Percentiles rank a stretch among this genome's conserved stretches.
phyloP scores from a whole-genome alignment of 306 rosid genomes.

The Quercus berberidifolia region DNA sequence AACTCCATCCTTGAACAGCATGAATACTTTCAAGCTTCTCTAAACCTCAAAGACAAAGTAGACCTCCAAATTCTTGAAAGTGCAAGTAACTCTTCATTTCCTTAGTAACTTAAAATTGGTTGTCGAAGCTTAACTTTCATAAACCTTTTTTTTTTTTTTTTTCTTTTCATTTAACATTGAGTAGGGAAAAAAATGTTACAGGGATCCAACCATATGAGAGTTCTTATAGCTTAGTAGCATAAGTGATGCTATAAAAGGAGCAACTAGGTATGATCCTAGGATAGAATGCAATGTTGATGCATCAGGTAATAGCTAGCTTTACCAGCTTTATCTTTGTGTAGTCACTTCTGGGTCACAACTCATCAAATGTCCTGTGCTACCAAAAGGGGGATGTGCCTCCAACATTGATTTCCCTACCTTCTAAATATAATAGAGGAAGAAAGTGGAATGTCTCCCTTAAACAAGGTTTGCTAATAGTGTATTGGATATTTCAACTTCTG shows the following conservation, averaged over 20 bases:
- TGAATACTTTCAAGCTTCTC: no score
- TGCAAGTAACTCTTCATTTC: constrained; percentile 9
- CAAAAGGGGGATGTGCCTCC: background rate
- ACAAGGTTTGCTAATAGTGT: no score
- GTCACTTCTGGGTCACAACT: no score
- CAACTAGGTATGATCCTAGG: constrained; percentile 31
- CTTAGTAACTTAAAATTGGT: background rate
- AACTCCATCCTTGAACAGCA: no score
- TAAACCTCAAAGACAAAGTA: background rate
- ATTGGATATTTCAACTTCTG: no score
- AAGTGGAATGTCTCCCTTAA: no score
- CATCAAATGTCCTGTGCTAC: no score
- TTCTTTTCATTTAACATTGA: no score
- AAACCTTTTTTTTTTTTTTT: background rate
- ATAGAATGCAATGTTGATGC: constrained; percentile 51
- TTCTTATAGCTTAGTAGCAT: constrained; percentile 30
- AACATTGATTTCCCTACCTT: constrained; percentile 50
- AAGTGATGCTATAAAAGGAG: background rate
- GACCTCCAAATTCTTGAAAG: constrained; percentile 20
- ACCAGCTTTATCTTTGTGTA: constrained; percentile 31
- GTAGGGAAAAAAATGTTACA: background rate
- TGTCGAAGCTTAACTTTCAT: background rate
- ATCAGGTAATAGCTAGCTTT: constrained; percentile 42
- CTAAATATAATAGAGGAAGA: background rate
- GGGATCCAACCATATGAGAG: constrained; percentile 47